Conservation (phyloP, 345 rosid genomes). For the Mangifera indica region DNA sequence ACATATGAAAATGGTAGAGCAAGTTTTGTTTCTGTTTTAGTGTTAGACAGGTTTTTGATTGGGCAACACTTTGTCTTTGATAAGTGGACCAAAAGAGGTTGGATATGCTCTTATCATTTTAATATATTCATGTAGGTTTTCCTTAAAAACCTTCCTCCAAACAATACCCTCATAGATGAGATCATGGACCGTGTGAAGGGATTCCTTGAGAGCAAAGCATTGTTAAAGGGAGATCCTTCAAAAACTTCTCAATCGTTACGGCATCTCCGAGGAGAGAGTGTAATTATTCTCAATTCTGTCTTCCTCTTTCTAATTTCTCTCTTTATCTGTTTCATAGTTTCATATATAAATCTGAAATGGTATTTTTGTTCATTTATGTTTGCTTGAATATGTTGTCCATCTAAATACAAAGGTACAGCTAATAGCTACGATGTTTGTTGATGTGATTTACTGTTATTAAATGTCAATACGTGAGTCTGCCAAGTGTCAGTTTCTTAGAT, state of each 20-base stretch:
- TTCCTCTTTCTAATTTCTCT: neutral
- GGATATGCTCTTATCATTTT: neutral
- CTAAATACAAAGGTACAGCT: neutral
- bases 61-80: too few species aligned
- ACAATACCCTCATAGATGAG: conserved; percentile 77
- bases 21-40: neutral
- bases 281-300: conserved; percentile 27
- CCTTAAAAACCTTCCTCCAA: conserved; percentile 91
- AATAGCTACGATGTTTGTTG: neutral
- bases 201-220: conserved; percentile 79
- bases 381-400: neutral
- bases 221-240: conserved; percentile 82
- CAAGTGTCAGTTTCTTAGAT: neutral
- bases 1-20: conserved; percentile 4
- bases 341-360: neutral
- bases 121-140: conserved; percentile 51
- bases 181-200: conserved; percentile 87
- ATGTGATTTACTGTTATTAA: neutral
- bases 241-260: conserved; percentile 60
- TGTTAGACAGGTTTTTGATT: too few species aligned
- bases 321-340: neutral
- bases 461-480: neutral
- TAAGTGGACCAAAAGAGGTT: too few species aligned
- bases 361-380: neutral
- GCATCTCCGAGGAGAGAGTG: conserved; percentile 73